phyloP scores from a whole-genome alignment of 345 rosid genomes.

The Eutrema japonicum region DNA sequence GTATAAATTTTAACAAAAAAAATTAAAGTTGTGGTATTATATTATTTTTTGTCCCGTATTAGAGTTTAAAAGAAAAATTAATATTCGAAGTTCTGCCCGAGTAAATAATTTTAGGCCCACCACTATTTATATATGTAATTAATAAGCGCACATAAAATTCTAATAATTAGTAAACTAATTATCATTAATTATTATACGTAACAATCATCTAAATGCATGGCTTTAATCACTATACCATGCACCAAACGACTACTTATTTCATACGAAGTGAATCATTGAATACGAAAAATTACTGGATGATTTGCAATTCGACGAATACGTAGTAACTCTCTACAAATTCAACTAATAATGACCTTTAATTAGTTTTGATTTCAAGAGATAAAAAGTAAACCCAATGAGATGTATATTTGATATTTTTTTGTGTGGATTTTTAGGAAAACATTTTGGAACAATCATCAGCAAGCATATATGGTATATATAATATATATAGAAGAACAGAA shows the following conservation, averaged over 20 bases:
- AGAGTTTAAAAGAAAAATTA: not conserved
- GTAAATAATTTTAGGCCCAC: constrained; percentile 23
- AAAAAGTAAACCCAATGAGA: constrained; percentile 5
- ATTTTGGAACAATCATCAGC: constrained; percentile 1
- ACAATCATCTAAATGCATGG: constrained; percentile 44
- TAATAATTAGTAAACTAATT: constrained; percentile 35
- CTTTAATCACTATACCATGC: constrained; percentile 40
- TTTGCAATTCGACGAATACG: constrained; percentile 31
- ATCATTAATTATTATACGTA: constrained; percentile 38
- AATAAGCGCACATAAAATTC: constrained; percentile 1
- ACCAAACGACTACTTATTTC: constrained; percentile 45
- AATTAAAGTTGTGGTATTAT: not conserved
- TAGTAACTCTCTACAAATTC: constrained; percentile 41
- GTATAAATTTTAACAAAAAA: not conserved
- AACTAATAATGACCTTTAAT: constrained; percentile 27
- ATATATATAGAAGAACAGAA: not conserved
- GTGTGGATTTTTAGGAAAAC: not conserved
- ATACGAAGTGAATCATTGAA: constrained; percentile 30
- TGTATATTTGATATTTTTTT: not conserved
- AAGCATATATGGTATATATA: not conserved
- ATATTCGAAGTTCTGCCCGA: not conserved
- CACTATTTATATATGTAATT: not conserved
- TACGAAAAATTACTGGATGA: constrained; percentile 31
- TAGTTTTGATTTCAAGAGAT: constrained; percentile 9
- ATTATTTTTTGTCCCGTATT: not conserved